phyloP scores from a whole-genome alignment of 805 yeast species.

The Starmerella floricola region DNA sequence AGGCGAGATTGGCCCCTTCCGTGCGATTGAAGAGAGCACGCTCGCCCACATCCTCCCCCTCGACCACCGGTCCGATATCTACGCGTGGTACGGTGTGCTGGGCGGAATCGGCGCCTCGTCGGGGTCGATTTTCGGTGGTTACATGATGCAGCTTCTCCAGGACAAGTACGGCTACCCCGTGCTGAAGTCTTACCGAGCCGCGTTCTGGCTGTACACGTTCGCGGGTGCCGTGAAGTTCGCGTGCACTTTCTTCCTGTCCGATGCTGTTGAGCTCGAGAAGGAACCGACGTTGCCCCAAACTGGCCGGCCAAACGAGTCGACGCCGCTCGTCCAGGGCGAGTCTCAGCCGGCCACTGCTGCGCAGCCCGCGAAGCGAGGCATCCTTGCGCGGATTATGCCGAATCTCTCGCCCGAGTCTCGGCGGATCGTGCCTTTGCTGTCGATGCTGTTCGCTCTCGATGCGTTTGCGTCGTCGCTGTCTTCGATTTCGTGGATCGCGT shows the following conservation, averaged over 20 bases:
- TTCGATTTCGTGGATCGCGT: slow-evolving; percentile 74
- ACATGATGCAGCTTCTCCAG: slow-evolving; percentile 34
- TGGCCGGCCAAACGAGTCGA: neutral
- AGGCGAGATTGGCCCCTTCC: slow-evolving; percentile 82
- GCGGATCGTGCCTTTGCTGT: slow-evolving; percentile 23
- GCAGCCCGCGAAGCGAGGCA: neutral
- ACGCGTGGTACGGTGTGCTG: slow-evolving; percentile 59
- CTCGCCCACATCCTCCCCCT: slow-evolving; percentile 55
- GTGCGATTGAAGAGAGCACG: slow-evolving; percentile 70
- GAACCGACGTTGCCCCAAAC: neutral
- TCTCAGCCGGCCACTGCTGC: neutral
- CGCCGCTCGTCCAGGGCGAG: neutral
- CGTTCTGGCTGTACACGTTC: slow-evolving; percentile 45
- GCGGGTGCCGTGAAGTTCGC: slow-evolving; percentile 40
- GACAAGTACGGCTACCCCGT: slow-evolving; percentile 19
- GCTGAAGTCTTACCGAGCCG: slow-evolving; percentile 35
- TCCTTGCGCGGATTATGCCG: slow-evolving; percentile 10
- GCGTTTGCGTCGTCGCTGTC: slow-evolving; percentile 75
- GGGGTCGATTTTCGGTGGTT: slow-evolving; percentile 56
- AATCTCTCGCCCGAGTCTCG: slow-evolving; percentile 22
- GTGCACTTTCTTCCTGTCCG: slow-evolving; percentile 36
- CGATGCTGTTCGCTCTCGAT: slow-evolving; percentile 53
- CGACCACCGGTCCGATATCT: slow-evolving; percentile 49
- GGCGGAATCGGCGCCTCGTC: slow-evolving; percentile 60
- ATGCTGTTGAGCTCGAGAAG: slow-evolving; percentile 8